Percentiles rank a stretch among this genome's conserved stretches.
Conservation (phyloP, 805 yeast species). For the Metschnikowia henanensis region DNA sequence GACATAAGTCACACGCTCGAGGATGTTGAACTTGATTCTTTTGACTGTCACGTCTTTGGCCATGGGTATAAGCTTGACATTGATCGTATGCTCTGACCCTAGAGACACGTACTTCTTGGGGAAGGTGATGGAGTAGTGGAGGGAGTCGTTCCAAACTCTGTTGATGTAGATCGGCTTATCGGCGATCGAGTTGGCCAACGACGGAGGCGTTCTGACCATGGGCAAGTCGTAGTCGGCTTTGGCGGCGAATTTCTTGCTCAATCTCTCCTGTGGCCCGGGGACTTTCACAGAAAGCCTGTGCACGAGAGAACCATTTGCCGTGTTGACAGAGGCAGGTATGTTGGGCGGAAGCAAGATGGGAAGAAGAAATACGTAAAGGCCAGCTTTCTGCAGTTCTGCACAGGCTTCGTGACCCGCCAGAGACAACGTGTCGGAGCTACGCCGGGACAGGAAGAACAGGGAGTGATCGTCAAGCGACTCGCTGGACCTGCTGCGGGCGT, state of each 20-base stretch:
- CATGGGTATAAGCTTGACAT: conserved; percentile 65
- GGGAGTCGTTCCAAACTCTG: conserved; percentile 69
- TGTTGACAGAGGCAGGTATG: conserved; percentile 59
- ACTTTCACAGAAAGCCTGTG: conserved; percentile 45
- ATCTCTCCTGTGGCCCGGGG: conserved; percentile 36
- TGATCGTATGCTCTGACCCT: conserved; percentile 58
- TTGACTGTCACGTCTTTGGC: conserved; percentile 61
- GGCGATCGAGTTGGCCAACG: conserved; percentile 54
- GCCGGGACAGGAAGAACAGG: background rate
- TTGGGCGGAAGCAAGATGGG: conserved; percentile 62
- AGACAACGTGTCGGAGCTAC: conserved; percentile 1
- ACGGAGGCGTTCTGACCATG: conserved; percentile 55
- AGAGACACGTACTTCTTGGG: conserved; percentile 69
- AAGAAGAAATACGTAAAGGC: conserved; percentile 65
- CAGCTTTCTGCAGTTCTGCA: conserved; percentile 43
- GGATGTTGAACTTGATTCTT: conserved; percentile 61
- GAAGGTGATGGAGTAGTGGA: conserved; percentile 69
- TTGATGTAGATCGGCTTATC: conserved; percentile 79
- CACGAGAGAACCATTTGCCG: conserved; percentile 49
- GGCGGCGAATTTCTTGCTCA: conserved; percentile 35
- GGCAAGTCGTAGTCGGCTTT: conserved; percentile 40
- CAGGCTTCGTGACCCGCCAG: conserved; percentile 4
- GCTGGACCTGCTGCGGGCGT: conserved; percentile 7
- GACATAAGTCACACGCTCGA: conserved; percentile 64
- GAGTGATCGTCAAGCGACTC: conserved; percentile 5